Conservation (phyloP, 305 asterid species). For the Nicotiana rustica region DNA sequence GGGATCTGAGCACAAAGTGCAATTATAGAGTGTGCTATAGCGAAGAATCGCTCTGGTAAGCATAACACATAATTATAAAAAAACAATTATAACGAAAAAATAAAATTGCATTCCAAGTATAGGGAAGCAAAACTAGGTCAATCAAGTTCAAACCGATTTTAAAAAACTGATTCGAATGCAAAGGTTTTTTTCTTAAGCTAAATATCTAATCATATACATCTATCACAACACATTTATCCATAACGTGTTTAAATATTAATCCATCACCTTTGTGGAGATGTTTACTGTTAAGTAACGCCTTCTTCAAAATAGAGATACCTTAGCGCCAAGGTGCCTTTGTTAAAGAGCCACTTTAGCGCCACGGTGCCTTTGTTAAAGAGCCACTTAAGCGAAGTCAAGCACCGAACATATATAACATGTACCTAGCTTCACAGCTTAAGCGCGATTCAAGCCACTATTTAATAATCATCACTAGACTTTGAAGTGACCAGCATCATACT, state of each 20-base stretch:
- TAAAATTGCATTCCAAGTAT: neutral
- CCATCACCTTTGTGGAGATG: neutral
- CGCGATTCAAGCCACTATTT: neutral
- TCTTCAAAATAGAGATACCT: neutral
- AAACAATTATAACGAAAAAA: neutral
- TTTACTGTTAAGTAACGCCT: neutral
- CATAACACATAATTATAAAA: neutral
- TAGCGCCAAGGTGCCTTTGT: neutral
- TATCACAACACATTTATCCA: neutral
- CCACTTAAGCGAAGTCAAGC: neutral
- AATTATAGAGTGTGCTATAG: neutral
- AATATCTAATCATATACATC: neutral
- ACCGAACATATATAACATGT: neutral
- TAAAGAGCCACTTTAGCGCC: neutral
- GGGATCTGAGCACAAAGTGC: neutral
- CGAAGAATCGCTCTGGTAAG: neutral
- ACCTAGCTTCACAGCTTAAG: neutral
- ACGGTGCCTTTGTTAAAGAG: neutral
- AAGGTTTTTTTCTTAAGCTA: neutral
- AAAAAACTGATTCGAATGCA: neutral
- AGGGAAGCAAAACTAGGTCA: neutral
- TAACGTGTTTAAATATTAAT: neutral
- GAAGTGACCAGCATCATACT: neutral
- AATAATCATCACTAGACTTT: neutral
- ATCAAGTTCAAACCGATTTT: neutral